Base-by-base conservation (phyloP, 192 early-diverging fungal genomes). In the Mortierella hygrophila region DNA sequence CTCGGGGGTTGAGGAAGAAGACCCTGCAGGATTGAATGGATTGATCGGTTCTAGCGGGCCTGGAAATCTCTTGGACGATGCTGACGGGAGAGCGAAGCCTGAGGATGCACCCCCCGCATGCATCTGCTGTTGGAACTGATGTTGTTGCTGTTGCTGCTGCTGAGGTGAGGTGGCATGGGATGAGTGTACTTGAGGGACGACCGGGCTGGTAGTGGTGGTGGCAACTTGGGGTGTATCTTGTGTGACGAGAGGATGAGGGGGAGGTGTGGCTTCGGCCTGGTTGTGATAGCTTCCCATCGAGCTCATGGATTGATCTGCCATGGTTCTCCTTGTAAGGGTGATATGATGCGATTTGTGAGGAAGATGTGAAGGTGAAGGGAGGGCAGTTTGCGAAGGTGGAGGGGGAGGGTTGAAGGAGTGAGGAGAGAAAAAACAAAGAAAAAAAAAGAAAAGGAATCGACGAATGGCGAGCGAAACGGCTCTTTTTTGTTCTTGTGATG, bases 71-170 rank as follows among this genome's bases (percentile, higher is more conserved):
- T 63, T 75, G 11, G 77, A 79, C 32, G 77, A 74, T 1, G 82
- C 69, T 0, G 82, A 79, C 0, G 82, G 82, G 4, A 85, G 38
- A 23, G 82, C 82, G 37, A 85, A 85, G 13, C 82, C 82, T 6
- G 82, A 85, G 20, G 82, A 85, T 10, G 82, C 77, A 9, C 77
- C 77, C 13, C 47, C 72, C 60, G 60, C 75, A 76, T 70, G 70
- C 2, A 70, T 15, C n/a, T 79, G 77, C 20, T 38, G 77, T 7
- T 38, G 21, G 21, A 42, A 44, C 70, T 71, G 70, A 13, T 38
- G 68, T 40, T 70, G 18, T 21, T 49, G 47, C 29, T 38, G 37
- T n/a, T 71, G 70, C 38, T 71, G 70, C 16, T 71, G 60, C 60
- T 65, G 60, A 0, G 11, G 21, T 26, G n/a, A 44, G 54, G 40